Evolutionary conservation across 495 filamentous ascomycete species (phyloP), one percentile per base, ranked within the genome.

Genomic region (Talaromyces stipitatus): DNA sequence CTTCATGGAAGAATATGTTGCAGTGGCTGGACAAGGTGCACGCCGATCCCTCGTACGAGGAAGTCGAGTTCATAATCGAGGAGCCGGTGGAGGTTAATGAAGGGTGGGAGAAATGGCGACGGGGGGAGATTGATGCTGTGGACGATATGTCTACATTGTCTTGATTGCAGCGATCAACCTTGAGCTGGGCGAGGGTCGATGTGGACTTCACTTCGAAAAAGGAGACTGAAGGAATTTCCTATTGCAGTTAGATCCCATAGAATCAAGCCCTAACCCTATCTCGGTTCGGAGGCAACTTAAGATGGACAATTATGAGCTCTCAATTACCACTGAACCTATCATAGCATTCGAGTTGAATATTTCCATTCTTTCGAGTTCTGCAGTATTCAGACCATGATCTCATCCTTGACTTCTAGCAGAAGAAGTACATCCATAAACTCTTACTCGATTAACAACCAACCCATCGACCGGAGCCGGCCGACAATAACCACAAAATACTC

Each of bases 1-100:
- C 36, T 9, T 66, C 72, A 1, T 71, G 74, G 64, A 20, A 46
- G 16, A 60, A 65, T 24, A 75, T 79, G 65, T 63, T 79, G 12
- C 43, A 57, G 8, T 82, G 76, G 72, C 64, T 80, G 23, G 60
- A 74, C 45, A 59, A 62, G 58, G 55, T 74, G 7, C 57, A 67
- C 55, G 61, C 59, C 8, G 58, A 74, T 28, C 70, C 69, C 5
- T 58, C 60, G 3, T 72, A 73, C 57, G 58, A 58, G 12, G 66
- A 70, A 50, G 56, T 59, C 2, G 57, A 63, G 38, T 23, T 55
- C 7, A 24, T 43, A 12, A 59, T 62, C 4, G 30, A 27, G 26
- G 56, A 58, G 28, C 5, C n/a, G 29, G 41, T 27, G 45, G 54
- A 58, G 29, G 57, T 46, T 12, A 51, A 54, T 4, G 32, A 24